Evolutionary conservation across 192 early-diverging fungal species (phyloP).

Genomic region (Nowakowskiella sp.): DNA sequence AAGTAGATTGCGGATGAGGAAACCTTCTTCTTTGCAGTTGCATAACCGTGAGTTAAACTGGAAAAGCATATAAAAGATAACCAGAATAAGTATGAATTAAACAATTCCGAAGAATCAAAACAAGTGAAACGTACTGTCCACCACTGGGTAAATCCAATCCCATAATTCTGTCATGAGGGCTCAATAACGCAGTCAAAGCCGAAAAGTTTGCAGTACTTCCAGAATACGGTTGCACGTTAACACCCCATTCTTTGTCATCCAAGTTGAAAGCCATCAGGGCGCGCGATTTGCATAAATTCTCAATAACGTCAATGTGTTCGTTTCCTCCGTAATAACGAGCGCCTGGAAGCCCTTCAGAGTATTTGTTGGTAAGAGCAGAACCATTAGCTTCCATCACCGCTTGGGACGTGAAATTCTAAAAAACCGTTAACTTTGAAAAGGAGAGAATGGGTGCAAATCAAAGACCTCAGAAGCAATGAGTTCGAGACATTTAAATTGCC

Average conservation of each 20-base stretch:
- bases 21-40: conserved; percentile 99
- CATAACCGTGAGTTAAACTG: conserved; percentile 95
- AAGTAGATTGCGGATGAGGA: conserved; percentile 99
- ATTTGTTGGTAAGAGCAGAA: conserved; percentile 98
- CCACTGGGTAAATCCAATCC: conserved; percentile 97
- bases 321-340: conserved; percentile 99
- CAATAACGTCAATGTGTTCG: conserved; percentile 93
- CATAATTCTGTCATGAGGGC: conserved; percentile 98
- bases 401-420: conserved; percentile 97
- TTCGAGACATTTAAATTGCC: conserved; percentile 97
- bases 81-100: not conserved
- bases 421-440: too few relatives aligned
- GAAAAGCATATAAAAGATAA: too few relatives aligned
- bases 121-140: conserved; percentile 58
- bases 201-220: conserved; percentile 98
- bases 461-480: conserved; percentile 95
- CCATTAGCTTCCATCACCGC: conserved; percentile 99
- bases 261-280: conserved; percentile 91
- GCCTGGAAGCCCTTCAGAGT: conserved; percentile 97
- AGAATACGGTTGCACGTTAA: conserved; percentile 99
- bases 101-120: not conserved
- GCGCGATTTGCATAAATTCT: conserved; percentile 91
- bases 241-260: conserved; percentile 88
- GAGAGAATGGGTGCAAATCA: not conserved
- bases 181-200: conserved; percentile 88